Evolutionary conservation across 805 yeast species (phyloP).

Genomic region (Limtongozyma cylindracea): DNA sequence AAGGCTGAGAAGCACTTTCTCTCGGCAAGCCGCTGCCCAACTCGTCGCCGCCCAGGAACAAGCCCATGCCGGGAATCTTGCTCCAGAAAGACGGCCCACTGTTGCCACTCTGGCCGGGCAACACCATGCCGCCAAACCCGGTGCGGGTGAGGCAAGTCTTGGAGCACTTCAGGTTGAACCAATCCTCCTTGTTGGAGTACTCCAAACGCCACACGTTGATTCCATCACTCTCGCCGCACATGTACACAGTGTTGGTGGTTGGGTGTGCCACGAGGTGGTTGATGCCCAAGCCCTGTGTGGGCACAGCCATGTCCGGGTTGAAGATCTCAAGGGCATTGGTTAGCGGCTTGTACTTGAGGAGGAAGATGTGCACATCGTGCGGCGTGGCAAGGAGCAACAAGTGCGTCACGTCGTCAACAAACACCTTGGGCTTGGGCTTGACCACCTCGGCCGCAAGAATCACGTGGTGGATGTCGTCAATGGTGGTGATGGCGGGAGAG

Average conservation of each 20-base stretch:
- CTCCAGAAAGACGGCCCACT: too few species aligned
- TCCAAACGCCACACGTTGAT: conserved; percentile 68
- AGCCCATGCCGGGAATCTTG: conserved; percentile 10
- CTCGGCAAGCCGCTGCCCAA: conserved; percentile 1
- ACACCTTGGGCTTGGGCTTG: conserved; percentile 62
- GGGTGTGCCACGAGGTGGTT: conserved; percentile 32
- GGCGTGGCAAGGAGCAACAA: conserved; percentile 62
- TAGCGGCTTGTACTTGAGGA: conserved; percentile 25
- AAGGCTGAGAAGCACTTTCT: not conserved
- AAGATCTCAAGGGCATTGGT: conserved; percentile 34
- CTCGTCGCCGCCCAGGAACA: conserved; percentile 6
- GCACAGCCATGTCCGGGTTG: conserved; percentile 63
- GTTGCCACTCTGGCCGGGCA: conserved; percentile 11
- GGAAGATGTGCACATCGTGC: conserved; percentile 50
- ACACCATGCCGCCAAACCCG: conserved; percentile 16
- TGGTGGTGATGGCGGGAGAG: conserved; percentile 37
- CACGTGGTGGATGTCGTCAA: conserved; percentile 62
- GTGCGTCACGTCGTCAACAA: conserved; percentile 52
- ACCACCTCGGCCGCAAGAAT: conserved; percentile 55
- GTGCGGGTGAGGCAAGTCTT: conserved; percentile 61
- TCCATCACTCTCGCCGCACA: conserved; percentile 62
- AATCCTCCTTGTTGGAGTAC: conserved; percentile 62
- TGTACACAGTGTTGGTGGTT: conserved; percentile 55
- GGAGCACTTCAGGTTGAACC: conserved; percentile 66
- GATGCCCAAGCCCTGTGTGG: conserved; percentile 56